These are phyloP conservation scores for Amanita subjunquillea DNA, from an alignment of 768 basidiomycete genomes.

Conservation along the genomic window DNA sequence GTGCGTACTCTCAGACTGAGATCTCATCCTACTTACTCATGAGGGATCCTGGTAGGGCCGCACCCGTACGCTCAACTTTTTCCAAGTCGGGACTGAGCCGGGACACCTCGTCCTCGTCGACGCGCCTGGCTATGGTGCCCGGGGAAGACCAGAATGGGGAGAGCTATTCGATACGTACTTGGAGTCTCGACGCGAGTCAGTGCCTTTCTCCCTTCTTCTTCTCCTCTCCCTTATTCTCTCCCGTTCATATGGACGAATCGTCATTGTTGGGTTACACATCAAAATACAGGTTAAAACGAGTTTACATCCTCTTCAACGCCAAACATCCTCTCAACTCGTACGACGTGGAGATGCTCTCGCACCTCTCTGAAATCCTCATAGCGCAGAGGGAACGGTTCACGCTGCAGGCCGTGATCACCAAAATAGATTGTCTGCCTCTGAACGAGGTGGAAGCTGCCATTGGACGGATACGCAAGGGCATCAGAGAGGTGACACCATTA, in stretches of 20 bases:
- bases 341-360: conserved; percentile 53
- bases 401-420: conserved; percentile 66
- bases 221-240: not conserved
- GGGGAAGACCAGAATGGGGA: conserved; percentile 73
- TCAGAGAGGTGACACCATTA: conserved; percentile 45
- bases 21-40: not conserved
- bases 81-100: conserved; percentile 47
- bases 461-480: conserved; percentile 33
- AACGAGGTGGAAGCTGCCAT: conserved; percentile 25
- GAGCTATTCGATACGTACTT: conserved; percentile 57
- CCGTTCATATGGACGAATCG: not conserved
- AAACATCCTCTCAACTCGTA: conserved; percentile 47
- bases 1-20: conserved; percentile 26
- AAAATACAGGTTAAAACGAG: conserved; percentile 44
- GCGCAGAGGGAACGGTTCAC: conserved; percentile 36
- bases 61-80: conserved; percentile 68
- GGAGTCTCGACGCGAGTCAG: conserved; percentile 49
- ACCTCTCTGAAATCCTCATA: conserved; percentile 34
- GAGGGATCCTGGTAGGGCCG: conserved; percentile 30
- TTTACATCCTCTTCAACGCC: conserved; percentile 64
- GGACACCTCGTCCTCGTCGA: conserved; percentile 64
- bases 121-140: conserved; percentile 69
- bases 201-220: conserved; percentile 2
- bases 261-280: not conserved
- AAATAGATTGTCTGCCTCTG: conserved; percentile 42